Base-by-base conservation (phyloP, 164 flowering plant genomes). In the Paratinospora sagittata region DNA sequence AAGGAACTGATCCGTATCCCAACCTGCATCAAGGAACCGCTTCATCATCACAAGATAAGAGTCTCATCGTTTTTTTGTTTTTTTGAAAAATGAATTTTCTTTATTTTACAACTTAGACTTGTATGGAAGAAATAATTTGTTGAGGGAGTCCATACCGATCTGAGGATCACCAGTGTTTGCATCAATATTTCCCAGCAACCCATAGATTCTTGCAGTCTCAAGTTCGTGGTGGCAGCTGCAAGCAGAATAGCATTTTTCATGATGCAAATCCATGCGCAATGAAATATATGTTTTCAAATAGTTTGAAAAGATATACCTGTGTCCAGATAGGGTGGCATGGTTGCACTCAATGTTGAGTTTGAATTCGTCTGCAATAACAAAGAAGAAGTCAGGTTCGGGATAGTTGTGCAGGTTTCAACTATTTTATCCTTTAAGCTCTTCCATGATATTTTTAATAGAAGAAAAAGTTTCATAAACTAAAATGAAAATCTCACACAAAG, bases 1-100 rank as follows among this genome's bases (percentile, higher is more conserved):
- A 70, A 95, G 82, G 81, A 95, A 95, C 83, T 95, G 91, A 80
- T 95, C 99, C 17, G 99, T 95, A 70, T 95, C 99, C 99, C 99
- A 95, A 75, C 99, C 99, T 92, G 83, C 37, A 73, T n/a, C 8
- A 26, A 57, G 10, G 13, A 69, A 33, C 47, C n/a, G n/a, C n/a
- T n/a, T n/a, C n/a, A n/a, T n/a, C n/a, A n/a, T 49, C 9, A 24
- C 3, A 49, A 47, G 58, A 16, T 52, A n/a, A n/a, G n/a, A 6
- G 58, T 52, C 21, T 16, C 58, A 16, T 21, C 0, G 1, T 33
- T 63, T 39, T 11, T 6, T n/a, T n/a, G n/a, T n/a, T n/a, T n/a
- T n/a, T n/a, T n/a, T 33, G 14, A 5, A 6, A 17, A 12, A 13
- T 33, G 37, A 23, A 41, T n/a, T n/a, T 11, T 63, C 17, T 10